Conservation (phyloP, 139 green algal species). For the Micromonas pusilla region DNA sequence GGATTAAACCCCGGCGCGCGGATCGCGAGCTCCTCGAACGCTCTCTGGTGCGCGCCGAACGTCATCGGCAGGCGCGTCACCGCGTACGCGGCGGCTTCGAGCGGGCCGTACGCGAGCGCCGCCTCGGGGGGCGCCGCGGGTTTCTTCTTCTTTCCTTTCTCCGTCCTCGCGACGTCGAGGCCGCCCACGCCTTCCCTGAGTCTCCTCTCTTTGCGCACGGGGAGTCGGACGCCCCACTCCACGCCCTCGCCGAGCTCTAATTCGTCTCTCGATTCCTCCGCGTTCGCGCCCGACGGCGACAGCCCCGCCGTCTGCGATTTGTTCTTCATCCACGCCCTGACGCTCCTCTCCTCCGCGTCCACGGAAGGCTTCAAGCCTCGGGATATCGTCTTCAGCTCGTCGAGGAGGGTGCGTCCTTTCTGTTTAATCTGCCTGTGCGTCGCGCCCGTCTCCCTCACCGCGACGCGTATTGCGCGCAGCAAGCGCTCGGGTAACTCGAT, state of each 20-base stretch:
- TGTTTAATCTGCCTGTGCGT: background rate
- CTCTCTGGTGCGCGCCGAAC: background rate
- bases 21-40: background rate
- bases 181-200: background rate
- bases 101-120: background rate
- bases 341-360: background rate
- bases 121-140: background rate
- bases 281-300: background rate
- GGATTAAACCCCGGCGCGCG: background rate
- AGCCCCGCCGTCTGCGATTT: background rate
- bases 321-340: background rate
- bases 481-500: background rate
- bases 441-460: background rate
- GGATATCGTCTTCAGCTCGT: background rate
- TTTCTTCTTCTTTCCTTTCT: background rate
- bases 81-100: slow-evolving; percentile 14
- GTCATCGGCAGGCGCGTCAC: slow-evolving; percentile 14
- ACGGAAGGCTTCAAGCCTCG: background rate
- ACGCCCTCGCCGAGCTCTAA: background rate
- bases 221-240: background rate
- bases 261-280: background rate
- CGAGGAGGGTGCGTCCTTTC: background rate
- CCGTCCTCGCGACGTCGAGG: background rate
- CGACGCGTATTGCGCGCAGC: background rate
- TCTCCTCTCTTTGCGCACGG: background rate